Evolutionary conservation across 176 grass and related monocot genomes (phyloP), one percentile per base, ranked within the genome.

Genomic region (Oryza rufipogon): DNA sequence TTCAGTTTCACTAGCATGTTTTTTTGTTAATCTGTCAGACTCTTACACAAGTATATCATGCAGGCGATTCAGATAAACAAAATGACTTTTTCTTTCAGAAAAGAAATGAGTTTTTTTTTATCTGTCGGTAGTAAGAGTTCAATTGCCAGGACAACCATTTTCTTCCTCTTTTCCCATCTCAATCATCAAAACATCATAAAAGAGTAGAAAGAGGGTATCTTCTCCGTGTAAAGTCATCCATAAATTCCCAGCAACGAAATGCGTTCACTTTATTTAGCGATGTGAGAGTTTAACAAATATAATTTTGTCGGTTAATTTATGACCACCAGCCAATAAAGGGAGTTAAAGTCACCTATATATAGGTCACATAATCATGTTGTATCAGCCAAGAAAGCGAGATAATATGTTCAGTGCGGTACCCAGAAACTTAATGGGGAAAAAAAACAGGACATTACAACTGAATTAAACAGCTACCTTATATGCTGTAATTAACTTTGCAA

Each of bases 351-450:
- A 17, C 76, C 22, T 41, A 54, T 42, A 54, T 51, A 44, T 42
- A 44, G 16, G 64, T 1, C 52, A 54, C 71, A 81, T 81, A 68
- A 71, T 65, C 15, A 42, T 68, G 38, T 20, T 80, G 13, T 13
- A 25, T 74, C 25, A 58, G 30, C 76, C 15, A 89, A 66, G 22
- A 77, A 86, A 83, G 44, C 32, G 64, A n/a, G 9, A 49, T 70
- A 89, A 70, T 60, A 63, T 63, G 14, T 60, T 81, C 38, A 71
- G 64, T 69, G 58, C 42, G 64, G 70, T 75, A 80, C 75, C 15
- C 11, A 13, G 38, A 70, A 61, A 68, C 33, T 63, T 61, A 75
- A 84, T 13, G 68, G 1, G 1, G 5, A 1, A 41, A 19, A 33
- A 74, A 68, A 45, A 66, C 61, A 54, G 4, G 25, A 5, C 68